Base-by-base conservation (phyloP, 2,329 filamentous ascomycete species). In the Talaromyces amestolkiae region DNA sequence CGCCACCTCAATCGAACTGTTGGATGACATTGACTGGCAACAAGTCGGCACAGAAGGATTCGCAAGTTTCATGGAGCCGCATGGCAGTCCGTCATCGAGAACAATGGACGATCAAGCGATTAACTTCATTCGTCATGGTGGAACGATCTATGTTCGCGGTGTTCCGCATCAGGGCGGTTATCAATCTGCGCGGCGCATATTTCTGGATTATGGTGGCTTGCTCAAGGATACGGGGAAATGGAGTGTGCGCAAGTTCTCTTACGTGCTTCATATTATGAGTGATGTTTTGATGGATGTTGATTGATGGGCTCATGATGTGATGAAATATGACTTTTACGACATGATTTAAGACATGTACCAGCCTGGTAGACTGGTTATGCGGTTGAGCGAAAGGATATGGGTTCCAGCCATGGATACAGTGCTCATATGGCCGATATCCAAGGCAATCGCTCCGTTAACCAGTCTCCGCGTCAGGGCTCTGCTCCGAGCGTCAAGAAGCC, bases 231-330 rank as follows among this genome's bases (percentile, higher is more conserved):
- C 83, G 60, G 83, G 82, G 15, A 79, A 82, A 41, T 83, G 83
- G 82, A 82, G 81, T 68, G 79, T 81, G 51, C 76, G 79, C 64
- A 83, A 82, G 2, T 82, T 84, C 68, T 81, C 79, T 3, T 79
- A 83, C 68, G 82, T 85, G 60, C 70, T 85, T 58, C 81, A 84
- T 68, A 85, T 84, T 33, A 85, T 85, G 83, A 84, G 82, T 69
- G 83, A 85, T 74, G 75, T 77, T 10, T 68, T 78, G 35, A 74
- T 77, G 74, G 75, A 77, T 49, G 71, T 75, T 45, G 75, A 77
- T 51, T 76, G 66, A 75, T 3, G 6, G 51, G 17, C 2, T 6
- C 31, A 37, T 9, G 51, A 37, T 10, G 17, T 56, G 51, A 56
- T 56, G 49, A 33, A n/a, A 33, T 2, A 31, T 33, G 15, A 53